These are phyloP conservation scores for Collybiopsis confluens DNA, from an alignment of 768 basidiomycete species.

Conservation along the genomic window DNA sequence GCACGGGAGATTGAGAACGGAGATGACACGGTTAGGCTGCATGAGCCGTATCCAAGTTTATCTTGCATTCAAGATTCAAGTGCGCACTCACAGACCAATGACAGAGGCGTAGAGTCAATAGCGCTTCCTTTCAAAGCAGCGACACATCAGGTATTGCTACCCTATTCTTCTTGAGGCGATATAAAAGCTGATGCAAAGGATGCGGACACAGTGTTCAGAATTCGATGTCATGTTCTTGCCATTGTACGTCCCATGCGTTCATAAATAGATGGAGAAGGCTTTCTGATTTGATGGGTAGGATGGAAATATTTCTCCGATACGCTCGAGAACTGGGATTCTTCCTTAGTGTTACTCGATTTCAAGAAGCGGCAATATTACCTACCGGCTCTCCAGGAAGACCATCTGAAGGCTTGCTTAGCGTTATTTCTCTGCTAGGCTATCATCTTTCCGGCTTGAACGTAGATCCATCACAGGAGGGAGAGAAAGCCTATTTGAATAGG, in stretches of 20 bases:
- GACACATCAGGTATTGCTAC: neutral
- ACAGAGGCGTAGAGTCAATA: slow-evolving; percentile 11
- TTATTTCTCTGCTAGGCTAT: slow-evolving; percentile 50
- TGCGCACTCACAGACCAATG: neutral
- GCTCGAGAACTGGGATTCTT: slow-evolving; percentile 64
- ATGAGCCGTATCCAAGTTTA: slow-evolving; percentile 12
- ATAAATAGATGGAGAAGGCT: slow-evolving; percentile 33
- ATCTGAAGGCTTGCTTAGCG: slow-evolving; percentile 45
- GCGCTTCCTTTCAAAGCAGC: neutral
- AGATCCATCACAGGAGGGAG: slow-evolving; percentile 36
- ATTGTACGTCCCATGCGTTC: slow-evolving; percentile 35
- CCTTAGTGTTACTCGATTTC: slow-evolving; percentile 46
- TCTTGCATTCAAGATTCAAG: neutral
- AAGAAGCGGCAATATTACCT: slow-evolving; percentile 40
- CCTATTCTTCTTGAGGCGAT: neutral
- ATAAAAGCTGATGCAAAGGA: neutral
- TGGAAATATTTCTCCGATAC: slow-evolving; percentile 57
- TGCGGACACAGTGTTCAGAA: neutral
- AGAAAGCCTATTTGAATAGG: slow-evolving; percentile 41
- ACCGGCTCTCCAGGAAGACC: slow-evolving; percentile 44
- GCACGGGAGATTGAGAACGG: slow-evolving; percentile 16
- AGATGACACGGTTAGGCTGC: slow-evolving; percentile 9
- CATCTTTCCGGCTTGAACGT: slow-evolving; percentile 26
- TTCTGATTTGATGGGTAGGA: slow-evolving; percentile 43
- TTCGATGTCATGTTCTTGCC: slow-evolving; percentile 18